Conservation (phyloP, 345 rosid genomes). For the Ceriops zippeliana region DNA sequence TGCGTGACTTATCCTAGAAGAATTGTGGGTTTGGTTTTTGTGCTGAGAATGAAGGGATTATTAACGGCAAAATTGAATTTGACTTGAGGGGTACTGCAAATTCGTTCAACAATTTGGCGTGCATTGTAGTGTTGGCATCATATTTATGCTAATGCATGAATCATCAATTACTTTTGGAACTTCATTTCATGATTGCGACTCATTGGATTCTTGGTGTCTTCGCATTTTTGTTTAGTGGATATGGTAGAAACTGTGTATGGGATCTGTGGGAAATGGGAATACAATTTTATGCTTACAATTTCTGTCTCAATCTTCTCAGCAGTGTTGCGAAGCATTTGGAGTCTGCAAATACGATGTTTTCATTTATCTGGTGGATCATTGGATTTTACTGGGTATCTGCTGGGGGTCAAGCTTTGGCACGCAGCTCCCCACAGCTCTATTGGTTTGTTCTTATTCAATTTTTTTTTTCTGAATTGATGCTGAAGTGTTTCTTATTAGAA, state of each 20-base stretch:
- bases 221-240: not conserved
- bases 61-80: too few relatives aligned
- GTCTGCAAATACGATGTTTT: constrained; percentile 93
- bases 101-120: not conserved
- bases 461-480: not conserved
- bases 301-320: constrained; percentile 25
- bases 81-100: too few relatives aligned
- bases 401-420: constrained; percentile 76
- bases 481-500: constrained; percentile 6
- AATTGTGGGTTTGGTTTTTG: too few relatives aligned
- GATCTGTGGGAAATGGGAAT: constrained; percentile 37
- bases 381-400: constrained; percentile 98
- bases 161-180: not conserved
- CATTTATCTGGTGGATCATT: constrained; percentile 98
- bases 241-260: not conserved
- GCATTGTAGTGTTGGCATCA: constrained; percentile 15
- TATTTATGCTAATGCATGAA: not conserved
- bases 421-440: constrained; percentile 70
- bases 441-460: constrained; percentile 47
- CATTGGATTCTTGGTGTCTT: not conserved
- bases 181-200: not conserved
- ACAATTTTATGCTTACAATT: constrained; percentile 4
- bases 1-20: too few relatives aligned
- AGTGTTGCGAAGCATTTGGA: constrained; percentile 87
- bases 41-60: too few relatives aligned